A percentile compares a stretch with the other conserved stretches of the same genome.
Evolutionary conservation across 2,329 filamentous ascomycete species (phyloP).

Genomic region (Esteya vermicola): DNA sequence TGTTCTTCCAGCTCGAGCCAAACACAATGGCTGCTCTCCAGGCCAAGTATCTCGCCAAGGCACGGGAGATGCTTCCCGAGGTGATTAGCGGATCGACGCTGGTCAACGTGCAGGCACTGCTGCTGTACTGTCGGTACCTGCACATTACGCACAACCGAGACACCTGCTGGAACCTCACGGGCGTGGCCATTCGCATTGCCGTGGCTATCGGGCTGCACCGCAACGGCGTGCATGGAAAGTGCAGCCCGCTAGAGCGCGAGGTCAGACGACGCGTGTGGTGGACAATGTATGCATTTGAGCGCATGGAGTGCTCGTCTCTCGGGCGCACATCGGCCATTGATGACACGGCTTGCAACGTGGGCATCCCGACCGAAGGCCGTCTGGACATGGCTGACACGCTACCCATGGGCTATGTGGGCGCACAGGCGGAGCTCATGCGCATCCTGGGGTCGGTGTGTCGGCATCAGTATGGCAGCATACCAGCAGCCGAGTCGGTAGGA

Average conservation of each 20-base stretch:
- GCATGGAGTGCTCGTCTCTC: slow-evolving; percentile 17
- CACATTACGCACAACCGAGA: slow-evolving; percentile 10
- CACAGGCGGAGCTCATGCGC: slow-evolving; percentile 12
- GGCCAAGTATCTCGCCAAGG: slow-evolving; percentile 6
- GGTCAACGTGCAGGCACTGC: slow-evolving; percentile 10
- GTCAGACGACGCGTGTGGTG: slow-evolving; percentile 18
- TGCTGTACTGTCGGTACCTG: slow-evolving; percentile 11
- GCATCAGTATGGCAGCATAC: slow-evolving; percentile 13
- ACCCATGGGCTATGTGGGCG: slow-evolving; percentile 11
- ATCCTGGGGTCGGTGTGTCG: slow-evolving; percentile 15
- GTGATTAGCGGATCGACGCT: slow-evolving; percentile 9
- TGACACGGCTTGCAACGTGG: slow-evolving; percentile 16
- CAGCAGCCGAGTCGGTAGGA: not conserved
- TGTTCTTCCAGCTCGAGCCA: too few species aligned
- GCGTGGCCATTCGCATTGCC: slow-evolving; percentile 9
- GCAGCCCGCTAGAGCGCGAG: slow-evolving; percentile 17
- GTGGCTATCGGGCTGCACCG: slow-evolving; percentile 11
- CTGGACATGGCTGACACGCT: slow-evolving; percentile 13
- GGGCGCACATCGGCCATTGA: slow-evolving; percentile 18
- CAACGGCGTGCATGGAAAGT: slow-evolving; percentile 3
- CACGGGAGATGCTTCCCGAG: slow-evolving; percentile 7
- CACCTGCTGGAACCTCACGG: slow-evolving; percentile 12
- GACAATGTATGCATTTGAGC: slow-evolving; percentile 19
- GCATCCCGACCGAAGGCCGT: slow-evolving; percentile 12
- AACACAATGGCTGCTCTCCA: slow-evolving; percentile 3